Evolutionary conservation across 169 alveolate genomes (phyloP).

Genomic region (Plasmodium falciparum): DNA sequence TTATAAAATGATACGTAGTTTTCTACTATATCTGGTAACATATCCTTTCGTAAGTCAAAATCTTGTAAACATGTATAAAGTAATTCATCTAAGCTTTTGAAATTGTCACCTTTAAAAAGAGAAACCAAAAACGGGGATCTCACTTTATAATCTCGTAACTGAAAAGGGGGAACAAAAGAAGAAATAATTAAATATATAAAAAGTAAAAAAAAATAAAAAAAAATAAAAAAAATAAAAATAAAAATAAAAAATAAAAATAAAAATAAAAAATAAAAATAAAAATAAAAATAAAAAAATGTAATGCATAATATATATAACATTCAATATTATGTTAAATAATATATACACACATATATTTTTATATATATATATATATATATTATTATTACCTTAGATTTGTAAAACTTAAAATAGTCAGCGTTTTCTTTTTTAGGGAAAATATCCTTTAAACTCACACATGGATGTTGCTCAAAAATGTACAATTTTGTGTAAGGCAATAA

Average conservation of each 20-base stretch:
- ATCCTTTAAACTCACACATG: constrained; percentile 24
- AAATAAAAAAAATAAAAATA: neutral
- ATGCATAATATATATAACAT: constrained; percentile 8
- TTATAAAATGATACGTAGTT: constrained; percentile 55
- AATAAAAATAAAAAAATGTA: constrained; percentile 14
- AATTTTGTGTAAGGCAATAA: constrained; percentile 62
- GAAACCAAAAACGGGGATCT: constrained; percentile 71
- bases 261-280: constrained; percentile 5
- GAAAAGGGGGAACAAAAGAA: neutral
- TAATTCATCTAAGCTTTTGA: constrained; percentile 29
- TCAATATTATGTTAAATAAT: neutral
- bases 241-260: neutral
- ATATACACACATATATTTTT: neutral
- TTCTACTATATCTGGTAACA: constrained; percentile 59
- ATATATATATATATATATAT: neutral
- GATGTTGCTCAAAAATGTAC: constrained; percentile 69
- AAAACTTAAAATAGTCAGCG: constrained; percentile 34
- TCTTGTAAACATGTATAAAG: constrained; percentile 55
- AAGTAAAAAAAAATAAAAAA: constrained; percentile 10
- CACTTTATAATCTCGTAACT: constrained; percentile 36
- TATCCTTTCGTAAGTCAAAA: constrained; percentile 45
- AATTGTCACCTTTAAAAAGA: constrained; percentile 29
- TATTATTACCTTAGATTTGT: constrained; percentile 39
- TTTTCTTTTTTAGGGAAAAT: constrained; percentile 11
- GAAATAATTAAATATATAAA: neutral